Evolutionary conservation across 306 rosid genomes (phyloP), one percentile per base, ranked within the genome.

Genomic region (Biancaea sappan): DNA sequence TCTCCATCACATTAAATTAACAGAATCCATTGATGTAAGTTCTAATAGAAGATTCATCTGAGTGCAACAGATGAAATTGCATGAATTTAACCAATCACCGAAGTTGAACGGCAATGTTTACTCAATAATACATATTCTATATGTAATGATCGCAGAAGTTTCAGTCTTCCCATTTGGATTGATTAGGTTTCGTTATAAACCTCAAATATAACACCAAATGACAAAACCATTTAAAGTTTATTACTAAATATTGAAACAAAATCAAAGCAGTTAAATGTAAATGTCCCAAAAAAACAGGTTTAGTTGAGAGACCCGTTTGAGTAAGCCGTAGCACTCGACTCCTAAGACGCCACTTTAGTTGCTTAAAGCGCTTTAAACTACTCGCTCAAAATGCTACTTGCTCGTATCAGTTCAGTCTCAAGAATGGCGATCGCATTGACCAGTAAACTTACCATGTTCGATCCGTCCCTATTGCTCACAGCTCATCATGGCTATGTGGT

Each of bases 401-500:
- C 69, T 72, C 83, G 46, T 78, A 69, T 64, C 19, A 26, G 16
- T 72, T 57, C 25, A 61, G 62, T 80, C 72, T 22, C 51, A 13
- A 66, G 43, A 66, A 58, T 74, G 70, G 65, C 15, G 25, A 74
- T 67, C 56, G 50, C 54, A 21, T 66, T 66, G 37, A 57, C 73
- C 50, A 47, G 79, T 68, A 73, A 86, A 62, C 70, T 67, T 68
- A 75, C 85, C 54, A 5, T 62, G 52, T 38, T 47, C 28, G 52
- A 67, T 48, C 75, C 62, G 69, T 54, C 28, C 41, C 2, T 18
- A 4, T 48, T 51, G 50, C 74, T 88, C 83, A 94, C 77, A 94
- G 92, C 75, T 94, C 99, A 31, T 94, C 99, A 22, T 79, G 99
- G 38, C 43, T 77, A 73, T 71, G 83, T 25, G 96, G 90, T 74